Evolutionary conservation across 208 protist genomes (phyloP).

Genomic region (Acanthamoeba triangularis): DNA sequence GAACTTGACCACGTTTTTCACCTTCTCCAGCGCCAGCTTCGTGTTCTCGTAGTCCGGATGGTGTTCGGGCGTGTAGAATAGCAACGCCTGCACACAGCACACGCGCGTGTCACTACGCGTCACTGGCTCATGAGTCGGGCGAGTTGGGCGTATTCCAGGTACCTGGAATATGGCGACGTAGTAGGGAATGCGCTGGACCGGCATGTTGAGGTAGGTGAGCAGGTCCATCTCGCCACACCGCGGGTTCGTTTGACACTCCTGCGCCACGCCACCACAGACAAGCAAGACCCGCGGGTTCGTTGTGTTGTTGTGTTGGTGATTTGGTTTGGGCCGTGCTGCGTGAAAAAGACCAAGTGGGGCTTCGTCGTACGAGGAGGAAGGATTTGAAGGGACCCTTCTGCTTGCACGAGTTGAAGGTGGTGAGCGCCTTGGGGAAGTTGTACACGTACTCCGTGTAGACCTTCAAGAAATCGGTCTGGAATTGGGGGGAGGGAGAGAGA

Average conservation of each 20-base stretch:
- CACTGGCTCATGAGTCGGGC: too few species aligned
- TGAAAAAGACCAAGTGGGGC: background rate
- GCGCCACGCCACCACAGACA: background rate
- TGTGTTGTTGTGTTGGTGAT: background rate
- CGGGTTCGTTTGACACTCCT: conserved; percentile 60
- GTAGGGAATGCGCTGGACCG: conserved; percentile 86
- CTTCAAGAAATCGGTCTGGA: conserved; percentile 84
- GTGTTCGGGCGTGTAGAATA: conserved; percentile 72
- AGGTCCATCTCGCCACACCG: conserved; percentile 80
- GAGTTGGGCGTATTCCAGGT: too few species aligned
- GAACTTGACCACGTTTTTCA: conserved; percentile 84
- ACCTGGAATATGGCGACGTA: conserved; percentile 78
- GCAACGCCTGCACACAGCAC: conserved; percentile 76
- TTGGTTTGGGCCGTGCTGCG: background rate
- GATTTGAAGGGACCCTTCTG: conserved; percentile 81
- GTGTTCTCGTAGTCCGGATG: conserved; percentile 86
- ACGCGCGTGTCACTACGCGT: too few species aligned
- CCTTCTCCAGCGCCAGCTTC: conserved; percentile 80
- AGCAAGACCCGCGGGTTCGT: too few species aligned
- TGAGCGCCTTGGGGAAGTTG: conserved; percentile 84
- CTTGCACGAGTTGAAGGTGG: conserved; percentile 80
- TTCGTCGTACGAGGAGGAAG: conserved; percentile 72
- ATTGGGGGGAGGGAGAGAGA: too few species aligned
- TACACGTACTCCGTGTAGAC: conserved; percentile 88
- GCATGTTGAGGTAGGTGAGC: conserved; percentile 82